Percentiles rank a stretch among this genome's conserved stretches.
Evolutionary conservation across 805 yeast genomes (phyloP).

Genomic region (Candida jianshihensis): DNA sequence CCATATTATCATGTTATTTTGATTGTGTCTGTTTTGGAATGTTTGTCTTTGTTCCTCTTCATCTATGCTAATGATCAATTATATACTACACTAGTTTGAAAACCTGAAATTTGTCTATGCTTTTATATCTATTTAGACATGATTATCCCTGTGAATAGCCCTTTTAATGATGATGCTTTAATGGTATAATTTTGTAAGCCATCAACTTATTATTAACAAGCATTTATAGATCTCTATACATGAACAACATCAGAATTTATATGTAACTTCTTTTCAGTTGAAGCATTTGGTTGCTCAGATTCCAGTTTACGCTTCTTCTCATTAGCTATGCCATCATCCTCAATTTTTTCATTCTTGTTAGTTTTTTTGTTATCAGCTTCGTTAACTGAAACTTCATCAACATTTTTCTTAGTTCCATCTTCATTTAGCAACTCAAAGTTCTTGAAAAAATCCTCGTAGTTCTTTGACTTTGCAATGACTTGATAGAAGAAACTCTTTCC

Average conservation of each 20-base stretch:
- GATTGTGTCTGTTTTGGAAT: too few relatives aligned
- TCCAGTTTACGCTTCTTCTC: neutral
- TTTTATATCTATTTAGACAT: neutral
- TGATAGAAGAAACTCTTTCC: slow-evolving; percentile 61
- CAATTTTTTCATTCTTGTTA: slow-evolving; percentile 14
- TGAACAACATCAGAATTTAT: too few relatives aligned
- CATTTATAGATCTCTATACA: too few relatives aligned
- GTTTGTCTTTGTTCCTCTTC: neutral
- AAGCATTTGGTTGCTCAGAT: neutral
- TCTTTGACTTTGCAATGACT: slow-evolving; percentile 47
- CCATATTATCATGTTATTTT: neutral
- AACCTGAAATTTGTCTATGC: neutral
- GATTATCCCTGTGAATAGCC: slow-evolving; percentile 1
- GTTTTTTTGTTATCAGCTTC: too few relatives aligned
- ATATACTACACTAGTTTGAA: too few relatives aligned
- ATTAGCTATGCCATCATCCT: neutral
- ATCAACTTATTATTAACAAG: too few relatives aligned
- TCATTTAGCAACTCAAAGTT: slow-evolving; percentile 13
- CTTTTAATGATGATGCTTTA: slow-evolving; percentile 1
- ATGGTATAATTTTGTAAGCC: too few relatives aligned
- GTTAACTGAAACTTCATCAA: too few relatives aligned
- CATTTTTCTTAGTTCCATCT: slow-evolving; percentile 13
- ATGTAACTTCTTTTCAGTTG: too few relatives aligned
- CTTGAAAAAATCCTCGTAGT: slow-evolving; percentile 40
- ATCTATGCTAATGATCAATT: neutral